phyloP scores from a whole-genome alignment of 139 green algal genomes.

The Chlorella sp. region DNA sequence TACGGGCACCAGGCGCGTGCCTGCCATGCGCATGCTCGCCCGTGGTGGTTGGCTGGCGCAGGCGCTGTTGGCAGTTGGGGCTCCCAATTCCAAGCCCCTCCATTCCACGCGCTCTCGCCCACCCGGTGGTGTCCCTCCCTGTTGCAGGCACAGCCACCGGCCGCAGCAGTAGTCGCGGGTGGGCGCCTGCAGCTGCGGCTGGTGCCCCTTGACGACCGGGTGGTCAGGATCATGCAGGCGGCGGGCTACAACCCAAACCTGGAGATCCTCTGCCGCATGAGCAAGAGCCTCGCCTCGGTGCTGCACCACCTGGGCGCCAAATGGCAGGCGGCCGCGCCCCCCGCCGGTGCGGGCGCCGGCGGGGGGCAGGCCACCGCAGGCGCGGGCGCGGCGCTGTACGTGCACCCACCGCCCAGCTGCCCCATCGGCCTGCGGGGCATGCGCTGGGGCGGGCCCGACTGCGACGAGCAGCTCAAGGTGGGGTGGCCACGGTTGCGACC shows the following conservation, averaged over 20 bases:
- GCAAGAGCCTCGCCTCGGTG: conserved; percentile 25
- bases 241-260: conserved; percentile 17
- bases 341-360: background rate
- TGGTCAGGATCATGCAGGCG: background rate
- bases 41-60: no score
- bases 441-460: conserved; percentile 14
- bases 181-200: conserved; percentile 20
- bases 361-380: no score
- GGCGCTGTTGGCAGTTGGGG: no score
- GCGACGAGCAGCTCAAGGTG: conserved; percentile 25
- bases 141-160: no score
- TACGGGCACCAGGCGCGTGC: no score
- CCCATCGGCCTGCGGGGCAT: conserved; percentile 19
- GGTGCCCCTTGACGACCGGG: conserved; percentile 7
- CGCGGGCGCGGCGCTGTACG: background rate
- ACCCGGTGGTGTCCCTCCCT: no score
- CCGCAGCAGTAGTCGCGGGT: no score
- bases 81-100: no score
- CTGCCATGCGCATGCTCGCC: no score
- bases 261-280: conserved; percentile 5
- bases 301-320: conserved; percentile 24
- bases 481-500: no score
- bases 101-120: no score
- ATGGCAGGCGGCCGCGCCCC: conserved; percentile 1
- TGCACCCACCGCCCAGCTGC: conserved; percentile 5